These are phyloP conservation scores for Scedosporium aurantiacum DNA, from an alignment of 2,329 filamentous ascomycete species.

Conservation along the genomic window DNA sequence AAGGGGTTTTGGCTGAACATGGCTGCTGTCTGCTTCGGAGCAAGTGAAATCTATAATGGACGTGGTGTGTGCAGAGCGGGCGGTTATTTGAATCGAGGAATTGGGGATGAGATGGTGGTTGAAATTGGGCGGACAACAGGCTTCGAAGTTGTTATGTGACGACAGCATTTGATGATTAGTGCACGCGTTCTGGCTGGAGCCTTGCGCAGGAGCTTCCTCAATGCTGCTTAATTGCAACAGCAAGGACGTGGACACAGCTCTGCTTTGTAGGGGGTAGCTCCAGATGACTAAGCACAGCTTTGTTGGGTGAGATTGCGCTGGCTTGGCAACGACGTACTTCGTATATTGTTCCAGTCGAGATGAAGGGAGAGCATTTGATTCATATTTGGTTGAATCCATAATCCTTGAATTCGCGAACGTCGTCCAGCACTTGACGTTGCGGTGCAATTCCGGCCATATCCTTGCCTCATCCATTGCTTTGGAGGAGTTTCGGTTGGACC, in stretches of 20 bases:
- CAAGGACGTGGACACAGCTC: background rate
- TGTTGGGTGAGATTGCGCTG: too few species aligned
- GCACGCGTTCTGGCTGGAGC: slow-evolving; percentile 6
- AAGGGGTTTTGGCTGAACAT: slow-evolving; percentile 62
- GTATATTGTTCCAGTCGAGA: too few species aligned
- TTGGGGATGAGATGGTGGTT: background rate
- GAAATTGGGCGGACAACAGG: background rate
- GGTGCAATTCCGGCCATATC: too few species aligned
- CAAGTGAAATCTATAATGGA: background rate
- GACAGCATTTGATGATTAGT: background rate
- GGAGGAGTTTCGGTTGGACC: too few species aligned
- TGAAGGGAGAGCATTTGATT: too few species aligned
- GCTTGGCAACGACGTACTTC: too few species aligned
- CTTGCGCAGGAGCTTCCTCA: slow-evolving; percentile 3
- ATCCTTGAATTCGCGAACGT: too few species aligned
- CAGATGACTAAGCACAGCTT: background rate
- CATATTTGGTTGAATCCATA: too few species aligned
- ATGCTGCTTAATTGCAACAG: background rate
- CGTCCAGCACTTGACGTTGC: too few species aligned
- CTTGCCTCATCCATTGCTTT: too few species aligned
- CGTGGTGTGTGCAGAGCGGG: too few species aligned
- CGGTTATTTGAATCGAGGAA: background rate
- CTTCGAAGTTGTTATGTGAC: background rate
- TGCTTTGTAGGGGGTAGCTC: slow-evolving; percentile 3
- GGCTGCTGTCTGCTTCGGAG: slow-evolving; percentile 40